Evolutionary conservation across 192 early-diverging fungal species (phyloP).

Genomic region (Helicostylum pulchrum): DNA sequence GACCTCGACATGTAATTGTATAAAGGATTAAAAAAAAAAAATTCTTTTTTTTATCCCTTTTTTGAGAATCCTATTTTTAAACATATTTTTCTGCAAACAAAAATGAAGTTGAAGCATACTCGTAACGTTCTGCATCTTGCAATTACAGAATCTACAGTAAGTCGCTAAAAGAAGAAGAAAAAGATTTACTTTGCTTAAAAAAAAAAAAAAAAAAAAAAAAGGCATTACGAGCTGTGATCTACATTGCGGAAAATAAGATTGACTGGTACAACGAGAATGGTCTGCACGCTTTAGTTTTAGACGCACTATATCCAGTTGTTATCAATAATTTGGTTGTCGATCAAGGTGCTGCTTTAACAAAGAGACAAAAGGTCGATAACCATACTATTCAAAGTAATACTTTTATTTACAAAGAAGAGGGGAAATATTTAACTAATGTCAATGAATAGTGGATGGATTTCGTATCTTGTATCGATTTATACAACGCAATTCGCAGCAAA

Average conservation of each 20-base stretch:
- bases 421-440: too few relatives aligned
- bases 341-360: not conserved
- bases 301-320: slow-evolving; percentile 2
- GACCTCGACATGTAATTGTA: not conserved
- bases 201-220: too few relatives aligned
- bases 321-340: not conserved
- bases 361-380: not conserved
- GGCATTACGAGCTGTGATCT: not conserved
- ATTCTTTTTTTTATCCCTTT: not conserved
- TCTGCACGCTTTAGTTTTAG: not conserved
- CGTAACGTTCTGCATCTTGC: slow-evolving; percentile 8
- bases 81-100: not conserved
- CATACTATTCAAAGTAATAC: not conserved
- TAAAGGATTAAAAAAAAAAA: not conserved
- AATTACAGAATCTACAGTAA: slow-evolving; percentile 10
- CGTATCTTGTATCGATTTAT: not conserved
- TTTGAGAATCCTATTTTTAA: not conserved
- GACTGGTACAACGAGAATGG: slow-evolving; percentile 9
- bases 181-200: too few relatives aligned
- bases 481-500: not conserved
- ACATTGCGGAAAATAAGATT: slow-evolving; percentile 3
- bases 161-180: too few relatives aligned
- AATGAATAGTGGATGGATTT: slow-evolving; percentile 3
- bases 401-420: too few relatives aligned
- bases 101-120: slow-evolving; percentile 1